Evolutionary conservation across 2,329 filamentous ascomycete species (phyloP).

Genomic region (Verticillium isaacii): DNA sequence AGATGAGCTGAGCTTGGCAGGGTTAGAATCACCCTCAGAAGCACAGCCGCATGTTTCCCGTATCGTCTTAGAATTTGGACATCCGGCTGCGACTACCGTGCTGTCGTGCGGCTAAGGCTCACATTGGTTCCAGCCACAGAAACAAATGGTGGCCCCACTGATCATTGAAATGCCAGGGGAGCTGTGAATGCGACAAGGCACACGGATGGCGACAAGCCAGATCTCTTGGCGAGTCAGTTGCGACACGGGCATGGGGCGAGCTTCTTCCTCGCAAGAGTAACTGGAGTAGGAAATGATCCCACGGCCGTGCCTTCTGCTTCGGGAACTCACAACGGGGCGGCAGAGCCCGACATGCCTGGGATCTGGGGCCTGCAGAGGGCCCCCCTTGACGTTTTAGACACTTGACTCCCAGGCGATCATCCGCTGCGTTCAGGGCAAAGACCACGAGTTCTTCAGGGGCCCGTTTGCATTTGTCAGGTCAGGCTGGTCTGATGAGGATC

Average conservation of each 20-base stretch:
- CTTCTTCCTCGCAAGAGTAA: background rate
- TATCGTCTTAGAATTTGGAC: too few species aligned
- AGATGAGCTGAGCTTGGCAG: too few species aligned
- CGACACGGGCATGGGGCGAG: background rate
- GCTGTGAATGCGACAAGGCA: background rate
- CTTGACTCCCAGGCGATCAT: background rate
- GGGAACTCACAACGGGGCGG: background rate
- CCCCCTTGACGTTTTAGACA: background rate
- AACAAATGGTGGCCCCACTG: background rate
- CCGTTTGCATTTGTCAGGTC: background rate
- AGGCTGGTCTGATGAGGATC: background rate
- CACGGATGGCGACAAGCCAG: background rate
- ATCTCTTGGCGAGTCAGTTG: background rate
- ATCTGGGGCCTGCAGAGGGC: background rate
- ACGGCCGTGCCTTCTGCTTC: background rate
- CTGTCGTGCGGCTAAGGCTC: background rate
- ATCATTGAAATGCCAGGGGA: background rate
- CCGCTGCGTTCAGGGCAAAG: background rate
- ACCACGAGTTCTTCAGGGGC: background rate
- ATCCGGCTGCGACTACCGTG: background rate
- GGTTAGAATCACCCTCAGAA: too few species aligned
- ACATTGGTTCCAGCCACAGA: background rate
- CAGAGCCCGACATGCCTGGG: background rate
- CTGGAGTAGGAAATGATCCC: background rate
- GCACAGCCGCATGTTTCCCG: too few species aligned